A percentile compares a stretch with the other conserved stretches of the same genome.
Conservation (phyloP, 176 grass and related monocot genomes). For the Saccharum spontaneum region DNA sequence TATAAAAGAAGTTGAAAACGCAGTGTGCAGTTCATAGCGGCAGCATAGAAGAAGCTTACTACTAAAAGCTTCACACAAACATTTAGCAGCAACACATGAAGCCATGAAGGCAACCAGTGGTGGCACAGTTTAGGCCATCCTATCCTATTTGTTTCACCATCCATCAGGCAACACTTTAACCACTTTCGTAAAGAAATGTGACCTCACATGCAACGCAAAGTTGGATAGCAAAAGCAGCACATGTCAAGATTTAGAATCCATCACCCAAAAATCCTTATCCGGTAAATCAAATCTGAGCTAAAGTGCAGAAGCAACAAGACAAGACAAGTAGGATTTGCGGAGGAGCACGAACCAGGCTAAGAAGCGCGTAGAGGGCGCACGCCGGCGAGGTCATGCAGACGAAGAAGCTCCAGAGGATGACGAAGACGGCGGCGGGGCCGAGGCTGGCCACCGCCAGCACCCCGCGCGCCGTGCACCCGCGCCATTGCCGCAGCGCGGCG, state of each 20-base stretch:
- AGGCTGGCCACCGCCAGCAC: conserved; percentile 60
- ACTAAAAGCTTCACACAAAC: conserved; percentile 23
- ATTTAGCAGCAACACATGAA: conserved; percentile 13
- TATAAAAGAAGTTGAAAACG: background rate
- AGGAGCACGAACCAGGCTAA: conserved; percentile 67
- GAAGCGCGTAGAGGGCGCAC: conserved; percentile 63
- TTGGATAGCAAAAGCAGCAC: conserved; percentile 24
- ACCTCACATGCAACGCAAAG: conserved; percentile 44
- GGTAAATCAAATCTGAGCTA: conserved; percentile 28
- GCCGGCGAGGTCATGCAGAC: conserved; percentile 73
- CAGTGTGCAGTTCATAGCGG: background rate
- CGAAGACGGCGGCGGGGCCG: conserved; percentile 77
- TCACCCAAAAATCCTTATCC: conserved; percentile 36
- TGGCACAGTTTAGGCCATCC: background rate
- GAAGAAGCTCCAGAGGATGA: conserved; percentile 91
- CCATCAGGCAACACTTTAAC: conserved; percentile 31
- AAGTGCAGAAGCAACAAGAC: background rate
- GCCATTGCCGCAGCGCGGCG: conserved; percentile 62
- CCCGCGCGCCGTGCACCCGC: conserved; percentile 52
- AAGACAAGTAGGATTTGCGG: conserved; percentile 7
- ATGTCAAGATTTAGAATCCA: conserved; percentile 35
- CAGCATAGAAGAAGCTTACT: background rate
- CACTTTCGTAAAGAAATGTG: conserved; percentile 43
- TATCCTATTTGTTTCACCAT: conserved; percentile 40
- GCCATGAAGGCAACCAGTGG: conserved; percentile 20